Evolutionary conservation across 2,329 filamentous ascomycete genomes (phyloP).

Genomic region (Diaporthe vaccinii): DNA sequence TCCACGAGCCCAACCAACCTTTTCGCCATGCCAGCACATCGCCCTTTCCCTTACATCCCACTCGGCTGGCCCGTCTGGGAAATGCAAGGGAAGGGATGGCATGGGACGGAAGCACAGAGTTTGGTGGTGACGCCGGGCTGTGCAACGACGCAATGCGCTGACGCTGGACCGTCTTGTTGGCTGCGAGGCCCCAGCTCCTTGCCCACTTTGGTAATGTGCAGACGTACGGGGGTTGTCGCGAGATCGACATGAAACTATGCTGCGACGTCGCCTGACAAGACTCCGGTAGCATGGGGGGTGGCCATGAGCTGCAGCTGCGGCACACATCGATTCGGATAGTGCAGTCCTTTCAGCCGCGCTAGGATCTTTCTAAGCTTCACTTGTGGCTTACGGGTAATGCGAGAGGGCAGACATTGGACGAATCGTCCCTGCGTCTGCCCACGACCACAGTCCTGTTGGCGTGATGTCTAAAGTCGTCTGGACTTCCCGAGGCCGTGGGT

Average conservation of each 20-base stretch:
- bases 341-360: conserved; percentile 8
- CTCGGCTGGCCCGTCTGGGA: conserved; percentile 19
- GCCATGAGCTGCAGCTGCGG: conserved; percentile 13
- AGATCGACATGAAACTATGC: conserved; percentile 39
- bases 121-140: conserved; percentile 27
- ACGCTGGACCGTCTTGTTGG: neutral
- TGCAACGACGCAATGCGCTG: conserved; percentile 31
- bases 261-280: conserved; percentile 38
- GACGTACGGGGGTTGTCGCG: conserved; percentile 32
- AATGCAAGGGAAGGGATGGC: conserved; percentile 9
- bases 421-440: neutral
- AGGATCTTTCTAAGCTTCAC: conserved; percentile 12
- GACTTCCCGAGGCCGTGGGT: conserved; percentile 13
- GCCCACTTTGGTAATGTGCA: conserved; percentile 6
- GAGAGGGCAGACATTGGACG: conserved; percentile 17
- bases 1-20: conserved; percentile 5
- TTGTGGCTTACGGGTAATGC: neutral
- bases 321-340: conserved; percentile 14
- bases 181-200: conserved; percentile 17
- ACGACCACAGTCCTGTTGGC: neutral
- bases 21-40: conserved; percentile 11
- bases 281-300: conserved; percentile 20
- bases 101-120: conserved; percentile 17
- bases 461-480: conserved; percentile 18
- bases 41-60: conserved; percentile 12